A percentile compares a stretch with the other conserved stretches of the same genome.
Conservation (phyloP, 148 eudicot species). For the Silene latifolia region DNA sequence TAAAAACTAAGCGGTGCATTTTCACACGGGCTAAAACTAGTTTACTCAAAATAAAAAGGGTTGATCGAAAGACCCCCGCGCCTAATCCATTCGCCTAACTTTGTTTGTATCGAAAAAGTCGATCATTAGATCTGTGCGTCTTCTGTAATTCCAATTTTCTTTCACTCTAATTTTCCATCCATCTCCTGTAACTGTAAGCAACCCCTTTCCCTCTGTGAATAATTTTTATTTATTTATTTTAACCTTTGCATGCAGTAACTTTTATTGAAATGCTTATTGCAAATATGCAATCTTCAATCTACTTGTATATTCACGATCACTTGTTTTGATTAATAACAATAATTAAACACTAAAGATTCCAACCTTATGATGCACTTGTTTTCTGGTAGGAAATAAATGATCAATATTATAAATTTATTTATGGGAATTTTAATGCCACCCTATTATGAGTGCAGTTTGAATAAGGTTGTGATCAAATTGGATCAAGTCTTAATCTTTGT, state of each 20-base stretch:
- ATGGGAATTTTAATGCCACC: no score
- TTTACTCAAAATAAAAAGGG: no score
- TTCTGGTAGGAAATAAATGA: neutral
- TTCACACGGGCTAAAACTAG: no score
- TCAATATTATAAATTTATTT: no score
- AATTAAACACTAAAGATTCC: neutral
- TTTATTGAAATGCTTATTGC: neutral
- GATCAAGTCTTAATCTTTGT: neutral
- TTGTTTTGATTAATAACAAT: no score
- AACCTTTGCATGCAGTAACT: neutral
- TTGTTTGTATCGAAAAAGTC: neutral
- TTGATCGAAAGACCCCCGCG: no score
- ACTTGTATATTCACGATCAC: no score
- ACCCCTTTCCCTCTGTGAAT: neutral
- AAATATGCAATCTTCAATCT: no score
- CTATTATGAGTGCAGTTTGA: no score
- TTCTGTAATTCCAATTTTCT: neutral
- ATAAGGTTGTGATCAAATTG: neutral
- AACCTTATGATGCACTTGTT: slow-evolving; percentile 9
- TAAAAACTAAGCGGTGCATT: no score
- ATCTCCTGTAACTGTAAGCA: neutral
- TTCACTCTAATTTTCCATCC: neutral
- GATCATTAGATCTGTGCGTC: neutral
- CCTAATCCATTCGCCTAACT: neutral
- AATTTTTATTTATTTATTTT: neutral